Percentiles rank a stretch among this genome's conserved stretches.
phyloP scores from a whole-genome alignment of 257 asterid species.

The Coffea eugenioides region DNA sequence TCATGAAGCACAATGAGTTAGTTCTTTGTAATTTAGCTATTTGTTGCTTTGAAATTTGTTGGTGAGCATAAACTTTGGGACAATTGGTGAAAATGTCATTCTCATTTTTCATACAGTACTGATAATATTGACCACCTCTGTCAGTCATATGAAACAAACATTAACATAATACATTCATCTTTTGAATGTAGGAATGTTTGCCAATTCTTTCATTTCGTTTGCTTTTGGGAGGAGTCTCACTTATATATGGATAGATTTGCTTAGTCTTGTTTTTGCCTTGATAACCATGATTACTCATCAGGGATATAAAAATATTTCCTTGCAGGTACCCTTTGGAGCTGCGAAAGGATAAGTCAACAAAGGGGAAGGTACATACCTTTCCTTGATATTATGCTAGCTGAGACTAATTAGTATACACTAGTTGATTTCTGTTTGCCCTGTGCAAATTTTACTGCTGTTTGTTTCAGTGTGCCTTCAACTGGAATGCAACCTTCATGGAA shows the following conservation, averaged over 20 bases:
- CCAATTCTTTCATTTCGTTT: neutral
- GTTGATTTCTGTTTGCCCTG: neutral
- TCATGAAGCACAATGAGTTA: neutral
- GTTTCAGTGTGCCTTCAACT: neutral
- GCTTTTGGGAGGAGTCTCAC: neutral
- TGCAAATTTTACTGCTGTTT: neutral
- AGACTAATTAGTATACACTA: too few relatives aligned
- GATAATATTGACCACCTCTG: neutral
- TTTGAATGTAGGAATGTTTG: too few relatives aligned
- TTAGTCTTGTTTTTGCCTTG: neutral
- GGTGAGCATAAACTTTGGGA: neutral
- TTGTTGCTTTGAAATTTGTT: neutral
- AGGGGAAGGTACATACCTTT: slow-evolving; percentile 59
- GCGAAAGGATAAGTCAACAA: slow-evolving; percentile 84
- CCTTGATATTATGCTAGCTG: neutral
- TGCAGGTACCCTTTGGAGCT: slow-evolving; percentile 95
- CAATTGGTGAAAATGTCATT: neutral
- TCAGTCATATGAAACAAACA: neutral
- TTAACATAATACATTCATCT: neutral
- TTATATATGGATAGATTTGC: neutral
- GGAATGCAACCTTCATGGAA: neutral
- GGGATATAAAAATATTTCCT: neutral
- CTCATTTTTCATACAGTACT: too few relatives aligned
- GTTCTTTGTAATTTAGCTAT: neutral
- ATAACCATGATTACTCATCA: neutral